A percentile compares a stretch with the other conserved stretches of the same genome.
Evolutionary conservation across 441 rosid genomes (phyloP).

Genomic region (Corymbia calophylla): DNA sequence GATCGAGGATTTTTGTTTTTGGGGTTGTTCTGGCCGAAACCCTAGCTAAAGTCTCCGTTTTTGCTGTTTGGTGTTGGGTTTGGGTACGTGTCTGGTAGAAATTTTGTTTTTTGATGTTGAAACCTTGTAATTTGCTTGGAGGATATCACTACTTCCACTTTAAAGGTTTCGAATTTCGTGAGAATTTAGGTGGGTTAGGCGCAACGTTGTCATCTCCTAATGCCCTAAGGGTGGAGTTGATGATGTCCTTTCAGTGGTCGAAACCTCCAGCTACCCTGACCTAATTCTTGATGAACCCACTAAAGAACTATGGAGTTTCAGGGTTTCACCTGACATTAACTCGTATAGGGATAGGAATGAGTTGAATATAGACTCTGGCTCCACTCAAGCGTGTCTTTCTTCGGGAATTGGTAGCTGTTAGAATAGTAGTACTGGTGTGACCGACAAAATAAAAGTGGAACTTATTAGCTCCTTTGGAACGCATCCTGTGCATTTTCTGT

Average conservation of each 20-base stretch:
- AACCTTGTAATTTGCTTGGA: not conserved
- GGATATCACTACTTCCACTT: not conserved
- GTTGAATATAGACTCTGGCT: not conserved
- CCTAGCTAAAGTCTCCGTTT: not conserved
- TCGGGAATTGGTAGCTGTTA: not conserved
- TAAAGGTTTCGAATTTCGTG: not conserved
- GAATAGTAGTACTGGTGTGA: not conserved
- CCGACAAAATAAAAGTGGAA: not conserved
- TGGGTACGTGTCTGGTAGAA: not conserved
- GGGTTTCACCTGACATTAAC: not conserved
- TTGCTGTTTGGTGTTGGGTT: not conserved
- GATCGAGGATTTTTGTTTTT: not conserved
- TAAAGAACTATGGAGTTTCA: not conserved
- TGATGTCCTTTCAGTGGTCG: not conserved
- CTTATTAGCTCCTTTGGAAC: not conserved
- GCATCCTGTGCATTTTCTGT: not conserved
- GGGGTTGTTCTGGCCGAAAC: not conserved
- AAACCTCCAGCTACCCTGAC: not conserved
- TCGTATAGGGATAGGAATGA: not conserved
- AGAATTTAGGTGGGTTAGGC: not conserved
- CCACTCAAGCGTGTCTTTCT: not conserved
- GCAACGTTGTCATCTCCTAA: not conserved
- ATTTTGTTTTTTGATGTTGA: not conserved
- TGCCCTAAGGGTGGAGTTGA: not conserved
- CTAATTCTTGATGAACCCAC: not conserved